Evolutionary conservation across 768 basidiomycete species (phyloP).

Genomic region (Chalciporus chontae): DNA sequence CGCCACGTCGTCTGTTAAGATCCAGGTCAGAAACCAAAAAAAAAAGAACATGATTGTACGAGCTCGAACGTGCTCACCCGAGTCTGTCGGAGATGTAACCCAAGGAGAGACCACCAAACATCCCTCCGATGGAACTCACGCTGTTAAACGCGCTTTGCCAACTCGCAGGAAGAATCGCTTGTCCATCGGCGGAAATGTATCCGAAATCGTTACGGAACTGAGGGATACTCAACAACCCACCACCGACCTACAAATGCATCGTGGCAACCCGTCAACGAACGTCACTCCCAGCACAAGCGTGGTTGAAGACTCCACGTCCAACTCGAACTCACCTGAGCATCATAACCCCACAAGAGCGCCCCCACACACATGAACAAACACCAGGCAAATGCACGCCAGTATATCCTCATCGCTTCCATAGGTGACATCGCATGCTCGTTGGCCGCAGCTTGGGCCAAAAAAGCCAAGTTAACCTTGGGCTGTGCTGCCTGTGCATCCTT

Average conservation of each 20-base stretch:
- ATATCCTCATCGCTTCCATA: constrained; percentile 15
- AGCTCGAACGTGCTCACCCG: constrained; percentile 8
- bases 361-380: constrained; percentile 24
- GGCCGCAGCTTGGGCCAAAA: constrained; percentile 22
- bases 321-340: constrained; percentile 16
- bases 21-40: neutral
- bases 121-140: constrained; percentile 22
- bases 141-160: constrained; percentile 30
- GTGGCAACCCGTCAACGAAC: too few species aligned
- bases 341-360: constrained; percentile 26
- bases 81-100: constrained; percentile 22
- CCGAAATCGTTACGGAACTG: constrained; percentile 28
- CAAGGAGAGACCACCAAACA: constrained; percentile 25
- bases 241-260: constrained; percentile 13
- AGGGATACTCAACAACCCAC: constrained; percentile 20
- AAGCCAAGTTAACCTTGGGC: constrained; percentile 10
- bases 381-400: constrained; percentile 27
- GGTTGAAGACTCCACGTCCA: too few species aligned
- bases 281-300: too few species aligned
- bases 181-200: neutral
- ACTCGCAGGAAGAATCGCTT: constrained; percentile 20
- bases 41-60: too few species aligned
- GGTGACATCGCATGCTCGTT: constrained; percentile 20
- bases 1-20: constrained; percentile 21
- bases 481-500: too few species aligned